A percentile compares a stretch with the other conserved stretches of the same genome.
Conservation (phyloP, 768 basidiomycete species). For the Pleurotus pulmonarius region DNA sequence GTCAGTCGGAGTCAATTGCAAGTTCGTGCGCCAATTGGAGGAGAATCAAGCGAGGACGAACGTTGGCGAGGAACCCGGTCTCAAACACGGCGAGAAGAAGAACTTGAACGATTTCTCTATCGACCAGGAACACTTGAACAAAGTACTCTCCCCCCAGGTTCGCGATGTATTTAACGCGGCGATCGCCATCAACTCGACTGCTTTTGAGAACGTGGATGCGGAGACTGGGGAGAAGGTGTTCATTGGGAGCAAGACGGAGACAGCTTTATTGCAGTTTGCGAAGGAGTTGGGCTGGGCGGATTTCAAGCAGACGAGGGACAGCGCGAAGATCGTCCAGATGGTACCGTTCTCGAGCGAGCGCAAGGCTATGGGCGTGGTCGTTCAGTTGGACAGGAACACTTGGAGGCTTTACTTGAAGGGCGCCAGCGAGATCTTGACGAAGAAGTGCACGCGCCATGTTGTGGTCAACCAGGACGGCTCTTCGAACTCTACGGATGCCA, state of each 20-base stretch:
- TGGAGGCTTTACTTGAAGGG: constrained; percentile 87
- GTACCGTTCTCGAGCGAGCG: constrained; percentile 77
- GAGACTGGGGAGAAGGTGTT: constrained; percentile 47
- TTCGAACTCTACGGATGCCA: constrained; percentile 14
- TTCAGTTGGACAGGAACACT: constrained; percentile 47
- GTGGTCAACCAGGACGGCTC: constrained; percentile 46
- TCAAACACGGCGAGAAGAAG: constrained; percentile 31
- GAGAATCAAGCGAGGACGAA: constrained; percentile 11
- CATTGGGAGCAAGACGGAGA: constrained; percentile 80
- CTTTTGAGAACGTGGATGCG: constrained; percentile 53
- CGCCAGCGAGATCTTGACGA: constrained; percentile 89
- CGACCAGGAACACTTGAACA: constrained; percentile 70
- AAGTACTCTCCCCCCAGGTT: constrained; percentile 39
- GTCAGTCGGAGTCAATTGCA: constrained; percentile 89
- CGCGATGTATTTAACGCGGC: constrained; percentile 8
- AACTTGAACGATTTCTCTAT: constrained; percentile 78
- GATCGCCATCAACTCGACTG: constrained; percentile 11
- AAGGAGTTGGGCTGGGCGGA: constrained; percentile 63
- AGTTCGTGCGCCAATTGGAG: constrained; percentile 77
- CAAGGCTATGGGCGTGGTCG: constrained; percentile 88
- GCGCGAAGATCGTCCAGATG: constrained; percentile 56
- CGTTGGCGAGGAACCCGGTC: constrained; percentile 39
- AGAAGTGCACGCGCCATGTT: constrained; percentile 70
- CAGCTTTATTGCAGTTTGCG: constrained; percentile 66
- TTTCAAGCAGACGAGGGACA: constrained; percentile 52